A percentile compares a stretch with the other conserved stretches of the same genome.
Conservation (phyloP, 495 filamentous ascomycete genomes). For the Pyrenula aspistea region DNA sequence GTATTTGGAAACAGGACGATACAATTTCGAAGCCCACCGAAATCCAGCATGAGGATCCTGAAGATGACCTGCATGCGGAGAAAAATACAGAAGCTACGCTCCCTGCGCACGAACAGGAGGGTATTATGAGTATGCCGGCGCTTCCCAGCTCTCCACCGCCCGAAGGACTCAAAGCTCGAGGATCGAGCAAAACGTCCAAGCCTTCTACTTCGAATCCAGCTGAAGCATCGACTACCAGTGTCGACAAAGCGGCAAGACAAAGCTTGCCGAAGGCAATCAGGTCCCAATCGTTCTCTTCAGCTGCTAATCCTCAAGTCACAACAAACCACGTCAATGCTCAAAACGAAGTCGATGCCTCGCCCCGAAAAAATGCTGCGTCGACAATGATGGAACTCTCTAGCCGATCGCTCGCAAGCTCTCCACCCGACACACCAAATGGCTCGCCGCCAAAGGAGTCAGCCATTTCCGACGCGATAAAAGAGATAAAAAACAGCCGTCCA, state of each 20-base stretch:
- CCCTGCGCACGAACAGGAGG: slow-evolving; percentile 38
- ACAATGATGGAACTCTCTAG: slow-evolving; percentile 53
- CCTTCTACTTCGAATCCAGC: slow-evolving; percentile 16
- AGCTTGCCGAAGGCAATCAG: slow-evolving; percentile 44
- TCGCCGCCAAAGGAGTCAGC: slow-evolving; percentile 33
- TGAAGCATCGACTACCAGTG: slow-evolving; percentile 23
- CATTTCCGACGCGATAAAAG: slow-evolving; percentile 11
- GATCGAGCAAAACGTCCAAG: slow-evolving; percentile 11
- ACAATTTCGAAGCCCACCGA: slow-evolving; percentile 25
- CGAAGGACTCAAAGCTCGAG: slow-evolving; percentile 20
- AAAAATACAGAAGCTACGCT: slow-evolving; percentile 16
- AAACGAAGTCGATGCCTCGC: slow-evolving; percentile 16
- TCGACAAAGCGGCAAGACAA: slow-evolving; percentile 21
- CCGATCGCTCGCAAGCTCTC: slow-evolving; percentile 46
- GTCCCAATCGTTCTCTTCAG: slow-evolving; percentile 51
- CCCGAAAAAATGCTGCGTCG: slow-evolving; percentile 39
- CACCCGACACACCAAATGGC: slow-evolving; percentile 34
- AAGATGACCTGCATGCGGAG: slow-evolving; percentile 43
- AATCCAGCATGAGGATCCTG: slow-evolving; percentile 38
- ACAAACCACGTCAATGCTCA: slow-evolving; percentile 46
- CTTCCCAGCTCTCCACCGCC: slow-evolving; percentile 19
- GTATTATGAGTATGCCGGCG: slow-evolving; percentile 46
- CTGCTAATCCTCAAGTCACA: slow-evolving; percentile 50
- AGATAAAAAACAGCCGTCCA: background rate
- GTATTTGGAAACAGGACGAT: slow-evolving; percentile 65